Base-by-base conservation (phyloP, 129 eudicot species). In the Pseudognaphalium luteoalbum region DNA sequence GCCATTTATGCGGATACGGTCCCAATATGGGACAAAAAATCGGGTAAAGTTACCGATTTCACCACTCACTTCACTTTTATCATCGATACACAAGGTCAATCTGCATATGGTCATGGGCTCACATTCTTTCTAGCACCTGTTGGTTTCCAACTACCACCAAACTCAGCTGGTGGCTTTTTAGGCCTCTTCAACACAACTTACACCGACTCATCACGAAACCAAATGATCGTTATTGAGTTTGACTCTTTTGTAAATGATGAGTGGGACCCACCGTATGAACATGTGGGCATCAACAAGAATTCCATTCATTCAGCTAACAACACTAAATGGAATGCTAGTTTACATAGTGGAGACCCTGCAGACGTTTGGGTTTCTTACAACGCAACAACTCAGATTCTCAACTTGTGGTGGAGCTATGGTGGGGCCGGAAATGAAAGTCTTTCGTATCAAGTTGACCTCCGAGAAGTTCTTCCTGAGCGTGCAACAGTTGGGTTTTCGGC, bases 91-190 rank as follows among this genome's bases (percentile, higher is more conserved):
- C 70, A 0, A 35, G n/a, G 11, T 19, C 14, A 1, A 11, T 0
- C 72, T n/a, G 0, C 0, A 1, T 82, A 86, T 15, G 87, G 88
- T 52, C 82, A 84, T 41, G 87, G 90, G 28, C 60, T 88, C 20
- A 61, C 87, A 3, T 86, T 88, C 79, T 88, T 86, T 74, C 77
- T 88, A 10, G 86, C 90, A 29, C 88, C 88, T 0, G 74, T 50
- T 62, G 85, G 58, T 34, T 83, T 76, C 52, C 90, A 78, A 68
- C 79, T 79, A 37, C 93, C 86, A 63, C 83, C 81, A 33, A 85
- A 85, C 75, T 86, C 93, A 12, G 76, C 72, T 11, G 88, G 88
- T 60, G 93, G 90, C 33, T 85, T 75, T 71, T 29, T 88, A 50
- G 93, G 90, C 33, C 85, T 88, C 0, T 86, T 88, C 21, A 80